These are phyloP conservation scores for Neurospora tetraspora DNA, from an alignment of 495 filamentous ascomycete genomes.

Conservation along the genomic window DNA sequence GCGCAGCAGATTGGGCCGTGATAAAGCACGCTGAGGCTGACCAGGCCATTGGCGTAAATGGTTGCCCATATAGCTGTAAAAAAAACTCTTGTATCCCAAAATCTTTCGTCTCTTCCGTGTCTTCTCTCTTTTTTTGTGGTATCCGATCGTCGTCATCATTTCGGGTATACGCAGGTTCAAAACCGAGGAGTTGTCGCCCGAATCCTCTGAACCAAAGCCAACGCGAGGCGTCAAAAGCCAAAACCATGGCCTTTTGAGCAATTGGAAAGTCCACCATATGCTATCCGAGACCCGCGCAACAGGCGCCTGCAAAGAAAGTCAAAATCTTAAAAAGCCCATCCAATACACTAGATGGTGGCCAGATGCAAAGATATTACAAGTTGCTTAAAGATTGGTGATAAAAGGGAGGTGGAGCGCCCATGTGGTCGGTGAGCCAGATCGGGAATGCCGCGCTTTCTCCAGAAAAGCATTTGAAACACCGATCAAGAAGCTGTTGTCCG, in stretches of 20 bases:
- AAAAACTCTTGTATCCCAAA: conserved; percentile 19
- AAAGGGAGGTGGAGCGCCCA: not conserved
- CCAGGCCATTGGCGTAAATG: conserved; percentile 19
- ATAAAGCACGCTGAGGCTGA: conserved; percentile 1
- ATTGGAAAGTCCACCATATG: not conserved
- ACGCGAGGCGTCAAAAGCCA: not conserved
- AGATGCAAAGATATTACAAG: not conserved
- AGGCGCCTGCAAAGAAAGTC: not conserved
- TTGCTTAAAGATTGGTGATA: not conserved
- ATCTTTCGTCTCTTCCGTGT: conserved; percentile 16
- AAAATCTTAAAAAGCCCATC: not conserved
- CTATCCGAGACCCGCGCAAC: not conserved
- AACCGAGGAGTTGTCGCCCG: not conserved
- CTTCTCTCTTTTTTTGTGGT: conserved; percentile 9
- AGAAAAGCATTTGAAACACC: not conserved
- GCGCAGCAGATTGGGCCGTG: not conserved
- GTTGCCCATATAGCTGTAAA: conserved; percentile 28
- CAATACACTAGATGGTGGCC: not conserved
- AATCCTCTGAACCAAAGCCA: not conserved
- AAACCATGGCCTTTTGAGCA: not conserved
- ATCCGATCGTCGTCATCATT: conserved; percentile 20
- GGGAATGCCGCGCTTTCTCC: not conserved
- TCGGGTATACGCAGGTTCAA: conserved; percentile 5
- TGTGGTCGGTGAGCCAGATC: not conserved
- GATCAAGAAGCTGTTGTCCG: not conserved